These are phyloP conservation scores for Psidium friedrichsthalianum DNA, from an alignment of 345 rosid species.

Conservation along the genomic window DNA sequence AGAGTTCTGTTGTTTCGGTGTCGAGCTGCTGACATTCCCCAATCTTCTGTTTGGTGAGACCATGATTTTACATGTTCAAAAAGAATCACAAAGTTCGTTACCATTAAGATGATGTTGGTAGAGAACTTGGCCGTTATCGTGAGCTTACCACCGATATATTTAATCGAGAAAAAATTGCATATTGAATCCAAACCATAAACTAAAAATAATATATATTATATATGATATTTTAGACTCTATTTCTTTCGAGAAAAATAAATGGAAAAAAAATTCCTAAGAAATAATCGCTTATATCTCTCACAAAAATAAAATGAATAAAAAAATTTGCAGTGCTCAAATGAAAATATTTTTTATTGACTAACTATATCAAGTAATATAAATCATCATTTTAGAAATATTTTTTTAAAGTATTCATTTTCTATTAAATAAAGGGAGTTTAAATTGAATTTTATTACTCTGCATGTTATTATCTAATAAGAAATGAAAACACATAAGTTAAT, in stretches of 20 bases:
- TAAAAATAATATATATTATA: too few relatives aligned
- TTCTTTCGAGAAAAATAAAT: too few relatives aligned
- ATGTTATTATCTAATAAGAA: background rate
- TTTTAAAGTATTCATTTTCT: too few relatives aligned
- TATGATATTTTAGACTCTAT: too few relatives aligned
- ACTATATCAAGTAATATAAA: too few relatives aligned
- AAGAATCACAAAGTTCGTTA: background rate
- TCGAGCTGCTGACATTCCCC: background rate
- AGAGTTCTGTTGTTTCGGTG: background rate
- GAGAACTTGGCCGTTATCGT: background rate
- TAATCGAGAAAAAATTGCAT: background rate
- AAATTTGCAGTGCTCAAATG: too few relatives aligned
- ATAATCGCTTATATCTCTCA: too few relatives aligned
- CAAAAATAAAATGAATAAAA: too few relatives aligned
- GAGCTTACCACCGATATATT: background rate
- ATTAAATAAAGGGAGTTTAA: background rate
- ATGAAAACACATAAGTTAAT: background rate
- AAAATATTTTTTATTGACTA: too few relatives aligned
- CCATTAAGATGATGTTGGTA: background rate
- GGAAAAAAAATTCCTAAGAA: too few relatives aligned
- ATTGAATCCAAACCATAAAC: background rate
- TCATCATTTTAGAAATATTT: too few relatives aligned
- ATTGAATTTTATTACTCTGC: background rate
- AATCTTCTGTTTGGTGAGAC: background rate
- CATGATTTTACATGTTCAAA: background rate